Evolutionary conservation across 2,329 filamentous ascomycete genomes (phyloP), one percentile per base, ranked within the genome.

Genomic region (Aspergillus sp.): DNA sequence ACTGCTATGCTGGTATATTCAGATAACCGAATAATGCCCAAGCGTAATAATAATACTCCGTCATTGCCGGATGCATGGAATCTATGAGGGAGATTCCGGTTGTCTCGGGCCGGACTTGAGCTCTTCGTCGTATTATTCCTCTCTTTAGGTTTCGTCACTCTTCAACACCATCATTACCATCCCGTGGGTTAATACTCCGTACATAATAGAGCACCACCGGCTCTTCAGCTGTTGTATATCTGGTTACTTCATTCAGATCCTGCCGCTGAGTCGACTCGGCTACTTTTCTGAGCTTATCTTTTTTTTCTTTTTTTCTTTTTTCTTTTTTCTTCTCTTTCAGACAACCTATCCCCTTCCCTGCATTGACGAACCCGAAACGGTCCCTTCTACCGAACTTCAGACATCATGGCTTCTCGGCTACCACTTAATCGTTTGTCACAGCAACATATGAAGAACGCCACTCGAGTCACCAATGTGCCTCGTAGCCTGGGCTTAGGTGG

Each of bases 391-490:
- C 9, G 32, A 39, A 42, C 32, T 32, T 44, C 26, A 28, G 26
- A 51, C 42, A 56, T 44, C 51, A 70, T 70, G 67, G 62, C 65
- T 58, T 62, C 63, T 61, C 64, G 67, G 52, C 58, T 69, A 54
- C 61, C 66, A 46, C 50, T 69, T 40, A 52, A 56, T 44, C 64
- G 61, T 55, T 57, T 68, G 44, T 57, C 64, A 34, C 59, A 49
- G 49, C 65, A 66, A 49, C 56, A 55, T 42, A 45, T 67, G 51
- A 58, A 58, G 43, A 52, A 55, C 53, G 48, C 63, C 51, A 47
- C 61, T 51, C 60, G 61, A 39, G 52, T 52, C 42, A 48, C 58
- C 44, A 54, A 56, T 49, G 57, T 57, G 47, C 58, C 60, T 48
- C 55, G 56, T 46, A 53, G 48, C 48, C 50, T 57, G 34, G 48